Evolutionary conservation across 2,329 filamentous ascomycete species (phyloP).

Genomic region (Beauveria brongniartii): DNA sequence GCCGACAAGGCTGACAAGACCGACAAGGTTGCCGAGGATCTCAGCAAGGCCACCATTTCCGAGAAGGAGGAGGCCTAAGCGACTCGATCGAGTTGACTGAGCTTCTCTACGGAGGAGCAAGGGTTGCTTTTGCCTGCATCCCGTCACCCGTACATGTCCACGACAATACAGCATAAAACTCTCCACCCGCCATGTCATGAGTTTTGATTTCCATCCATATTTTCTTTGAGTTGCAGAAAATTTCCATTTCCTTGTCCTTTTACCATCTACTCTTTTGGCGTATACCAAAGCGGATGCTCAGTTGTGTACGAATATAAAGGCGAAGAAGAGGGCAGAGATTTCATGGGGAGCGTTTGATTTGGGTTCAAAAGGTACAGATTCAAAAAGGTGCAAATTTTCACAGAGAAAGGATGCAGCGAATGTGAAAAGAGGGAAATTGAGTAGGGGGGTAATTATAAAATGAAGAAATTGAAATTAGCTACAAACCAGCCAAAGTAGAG

Average conservation of each 20-base stretch:
- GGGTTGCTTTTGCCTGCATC: neutral
- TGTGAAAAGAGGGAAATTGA: neutral
- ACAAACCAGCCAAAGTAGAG: neutral
- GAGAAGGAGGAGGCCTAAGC: conserved; percentile 42
- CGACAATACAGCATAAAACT: neutral
- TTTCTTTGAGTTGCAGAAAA: neutral
- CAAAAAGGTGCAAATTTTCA: neutral
- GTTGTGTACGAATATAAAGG: conserved; percentile 6
- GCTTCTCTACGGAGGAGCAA: neutral
- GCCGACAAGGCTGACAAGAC: conserved; percentile 44
- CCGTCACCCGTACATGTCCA: neutral
- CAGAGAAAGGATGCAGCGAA: neutral
- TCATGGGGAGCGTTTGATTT: conserved; percentile 7
- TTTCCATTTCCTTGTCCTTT: neutral
- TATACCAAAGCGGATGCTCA: conserved; percentile 5
- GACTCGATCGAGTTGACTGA: neutral
- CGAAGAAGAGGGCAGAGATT: neutral
- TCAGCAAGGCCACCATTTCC: conserved; percentile 44
- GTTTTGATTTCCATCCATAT: neutral
- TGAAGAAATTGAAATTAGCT: conserved; percentile 1
- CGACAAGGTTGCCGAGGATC: conserved; percentile 43
- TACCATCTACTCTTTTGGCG: conserved; percentile 3
- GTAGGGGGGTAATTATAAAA: neutral
- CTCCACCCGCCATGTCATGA: neutral
- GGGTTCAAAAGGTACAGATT: neutral